Percentiles rank a stretch among this genome's conserved stretches.
Conservation (phyloP, 441 rosid genomes). For the Pelargonium myrrhifolium region DNA sequence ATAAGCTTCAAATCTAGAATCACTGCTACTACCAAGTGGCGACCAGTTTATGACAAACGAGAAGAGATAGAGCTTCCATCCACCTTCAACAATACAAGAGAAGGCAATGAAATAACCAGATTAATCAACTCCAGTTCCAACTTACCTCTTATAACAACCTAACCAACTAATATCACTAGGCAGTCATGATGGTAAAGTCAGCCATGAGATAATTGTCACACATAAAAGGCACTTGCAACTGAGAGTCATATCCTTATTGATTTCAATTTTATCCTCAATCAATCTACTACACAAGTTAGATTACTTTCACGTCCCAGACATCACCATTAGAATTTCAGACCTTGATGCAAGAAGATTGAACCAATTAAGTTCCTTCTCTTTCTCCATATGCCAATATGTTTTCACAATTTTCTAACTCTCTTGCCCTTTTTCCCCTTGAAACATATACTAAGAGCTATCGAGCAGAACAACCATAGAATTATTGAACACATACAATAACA, state of each 20-base stretch:
- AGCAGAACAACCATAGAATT: background rate
- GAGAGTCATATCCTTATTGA: background rate
- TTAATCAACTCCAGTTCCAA: background rate
- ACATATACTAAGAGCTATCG: background rate
- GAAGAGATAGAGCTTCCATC: background rate
- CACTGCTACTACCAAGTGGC: background rate
- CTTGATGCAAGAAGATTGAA: background rate
- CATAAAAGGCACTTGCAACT: background rate
- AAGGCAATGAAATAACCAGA: background rate
- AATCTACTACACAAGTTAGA: background rate
- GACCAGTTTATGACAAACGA: background rate
- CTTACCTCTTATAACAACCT: background rate
- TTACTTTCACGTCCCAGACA: background rate
- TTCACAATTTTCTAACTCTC: background rate
- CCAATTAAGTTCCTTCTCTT: background rate
- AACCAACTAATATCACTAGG: background rate
- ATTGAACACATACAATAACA: background rate
- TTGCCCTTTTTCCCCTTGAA: background rate
- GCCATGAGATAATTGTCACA: background rate
- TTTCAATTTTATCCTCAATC: background rate
- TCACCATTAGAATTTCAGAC: slow-evolving; percentile 2
- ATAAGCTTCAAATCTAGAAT: background rate
- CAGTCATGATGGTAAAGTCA: background rate
- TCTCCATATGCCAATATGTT: background rate
- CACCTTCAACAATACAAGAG: background rate